phyloP scores from a whole-genome alignment of 371 early-diverging fungal genomes.

The Capillidium rhysosporum region DNA sequence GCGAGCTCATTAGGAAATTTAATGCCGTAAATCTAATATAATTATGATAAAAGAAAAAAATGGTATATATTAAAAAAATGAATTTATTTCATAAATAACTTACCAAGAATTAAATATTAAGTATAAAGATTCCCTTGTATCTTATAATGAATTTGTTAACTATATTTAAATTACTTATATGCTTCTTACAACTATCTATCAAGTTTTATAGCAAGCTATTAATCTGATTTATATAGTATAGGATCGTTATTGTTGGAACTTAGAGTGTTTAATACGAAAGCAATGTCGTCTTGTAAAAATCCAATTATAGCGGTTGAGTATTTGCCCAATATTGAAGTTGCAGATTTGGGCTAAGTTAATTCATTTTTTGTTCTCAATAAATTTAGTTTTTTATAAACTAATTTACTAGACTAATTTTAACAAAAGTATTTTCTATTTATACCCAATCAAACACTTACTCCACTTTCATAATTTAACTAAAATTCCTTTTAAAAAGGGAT shows the following conservation, averaged over 20 bases:
- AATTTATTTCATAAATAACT: not conserved
- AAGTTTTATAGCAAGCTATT: not conserved
- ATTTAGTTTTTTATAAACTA: no score
- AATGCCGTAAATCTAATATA: not conserved
- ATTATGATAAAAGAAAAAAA: not conserved
- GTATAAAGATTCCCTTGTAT: not conserved
- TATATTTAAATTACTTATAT: not conserved
- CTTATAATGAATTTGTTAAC: not conserved
- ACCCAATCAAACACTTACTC: no score
- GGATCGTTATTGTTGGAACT: not conserved
- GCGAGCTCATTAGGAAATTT: constrained; percentile 4
- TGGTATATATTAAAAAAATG: not conserved
- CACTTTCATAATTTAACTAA: no score
- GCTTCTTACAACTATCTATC: not conserved
- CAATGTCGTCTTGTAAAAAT: no score
- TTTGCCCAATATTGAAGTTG: no score
- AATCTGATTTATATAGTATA: not conserved
- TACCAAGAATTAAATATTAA: not conserved
- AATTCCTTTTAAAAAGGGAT: no score
- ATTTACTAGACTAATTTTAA: no score
- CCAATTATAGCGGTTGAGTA: no score
- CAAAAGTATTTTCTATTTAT: no score
- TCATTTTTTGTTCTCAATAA: no score
- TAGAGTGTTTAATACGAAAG: no score
- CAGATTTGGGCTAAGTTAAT: no score